Conservation (phyloP, 2,329 filamentous ascomycete genomes). For the Epichloe bromicola region DNA sequence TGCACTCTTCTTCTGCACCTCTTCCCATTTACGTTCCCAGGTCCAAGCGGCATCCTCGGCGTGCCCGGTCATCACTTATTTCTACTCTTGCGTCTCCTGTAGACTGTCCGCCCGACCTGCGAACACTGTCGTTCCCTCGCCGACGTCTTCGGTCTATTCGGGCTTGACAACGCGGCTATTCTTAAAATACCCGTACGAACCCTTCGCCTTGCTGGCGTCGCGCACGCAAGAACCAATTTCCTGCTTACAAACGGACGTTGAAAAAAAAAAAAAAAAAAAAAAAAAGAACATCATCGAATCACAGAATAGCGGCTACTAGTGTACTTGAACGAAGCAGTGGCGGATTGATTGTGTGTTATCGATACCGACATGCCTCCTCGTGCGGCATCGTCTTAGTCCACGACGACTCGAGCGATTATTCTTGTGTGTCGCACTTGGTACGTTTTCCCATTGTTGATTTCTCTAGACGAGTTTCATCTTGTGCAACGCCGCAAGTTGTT, state of each 20-base stretch:
- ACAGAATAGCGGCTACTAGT: background rate
- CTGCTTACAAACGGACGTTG: too few relatives aligned
- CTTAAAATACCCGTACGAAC: background rate
- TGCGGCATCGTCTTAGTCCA: conserved; percentile 1
- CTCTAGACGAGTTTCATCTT: background rate
- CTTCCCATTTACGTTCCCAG: background rate
- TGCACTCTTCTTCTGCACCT: background rate
- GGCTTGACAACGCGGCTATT: background rate
- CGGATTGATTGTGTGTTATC: background rate
- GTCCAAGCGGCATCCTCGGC: background rate
- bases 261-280: background rate
- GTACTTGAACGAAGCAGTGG: background rate
- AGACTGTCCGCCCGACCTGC: background rate
- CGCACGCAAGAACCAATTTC: background rate
- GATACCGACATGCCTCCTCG: conserved; percentile 5
- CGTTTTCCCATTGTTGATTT: background rate
- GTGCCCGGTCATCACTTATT: background rate
- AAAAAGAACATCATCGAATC: background rate
- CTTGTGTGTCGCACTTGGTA: conserved; percentile 1
- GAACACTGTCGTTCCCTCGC: background rate
- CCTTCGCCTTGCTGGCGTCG: background rate
- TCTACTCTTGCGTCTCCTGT: background rate
- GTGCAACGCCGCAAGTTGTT: background rate
- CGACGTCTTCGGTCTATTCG: background rate
- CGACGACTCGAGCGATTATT: background rate